Conservation (phyloP, 495 filamentous ascomycete genomes). For the Aspergillus ellipticus region DNA sequence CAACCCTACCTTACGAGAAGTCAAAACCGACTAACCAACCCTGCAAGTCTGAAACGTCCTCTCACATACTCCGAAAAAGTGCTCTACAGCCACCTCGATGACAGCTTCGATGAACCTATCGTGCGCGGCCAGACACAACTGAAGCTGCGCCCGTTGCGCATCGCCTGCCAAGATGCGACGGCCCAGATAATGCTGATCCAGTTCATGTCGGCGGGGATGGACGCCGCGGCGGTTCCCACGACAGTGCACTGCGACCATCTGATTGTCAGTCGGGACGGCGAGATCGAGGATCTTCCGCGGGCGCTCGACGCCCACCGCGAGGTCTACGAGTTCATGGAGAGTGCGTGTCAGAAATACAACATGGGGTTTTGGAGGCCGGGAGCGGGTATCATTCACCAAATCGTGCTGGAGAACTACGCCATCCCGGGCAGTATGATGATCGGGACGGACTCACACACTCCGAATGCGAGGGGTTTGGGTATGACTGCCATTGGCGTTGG, state of each 20-base stretch:
- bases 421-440: conserved; percentile 89
- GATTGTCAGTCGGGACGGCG: conserved; percentile 85
- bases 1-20: no score
- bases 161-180: conserved; percentile 95
- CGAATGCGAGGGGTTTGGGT: conserved; percentile 86
- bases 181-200: conserved; percentile 95
- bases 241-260: conserved; percentile 94
- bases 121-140: conserved; percentile 84
- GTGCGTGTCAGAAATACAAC: conserved; percentile 87
- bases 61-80: conserved; percentile 90
- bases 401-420: conserved; percentile 87
- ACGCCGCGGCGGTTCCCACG: conserved; percentile 74
- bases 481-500: conserved; percentile 89
- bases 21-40: neutral
- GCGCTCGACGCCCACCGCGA: conserved; percentile 87
- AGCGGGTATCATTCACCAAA: conserved; percentile 94
- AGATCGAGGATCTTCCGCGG: conserved; percentile 76
- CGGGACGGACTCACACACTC: conserved; percentile 90
- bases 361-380: conserved; percentile 94
- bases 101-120: conserved; percentile 78
- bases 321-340: conserved; percentile 87
- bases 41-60: conserved; percentile 64
- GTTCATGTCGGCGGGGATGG: conserved; percentile 91
- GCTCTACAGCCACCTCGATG: conserved; percentile 88
- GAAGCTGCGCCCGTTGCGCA: conserved; percentile 79